Evolutionary conservation across 2,329 filamentous ascomycete species (phyloP).

Genomic region (Zalaria sp.): DNA sequence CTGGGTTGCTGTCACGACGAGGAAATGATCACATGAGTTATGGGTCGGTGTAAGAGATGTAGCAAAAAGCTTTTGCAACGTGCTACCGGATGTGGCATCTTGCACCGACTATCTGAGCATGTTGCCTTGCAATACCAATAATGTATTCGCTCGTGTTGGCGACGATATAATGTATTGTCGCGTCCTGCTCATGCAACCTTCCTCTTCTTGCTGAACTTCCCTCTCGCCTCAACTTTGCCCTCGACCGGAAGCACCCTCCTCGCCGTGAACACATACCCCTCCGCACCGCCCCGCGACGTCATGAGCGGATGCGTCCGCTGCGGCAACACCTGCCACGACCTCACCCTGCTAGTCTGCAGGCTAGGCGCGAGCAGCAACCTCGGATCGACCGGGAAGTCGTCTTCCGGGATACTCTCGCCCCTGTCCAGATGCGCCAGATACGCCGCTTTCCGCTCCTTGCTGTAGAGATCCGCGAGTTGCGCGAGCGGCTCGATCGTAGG

Average conservation of each 20-base stretch:
- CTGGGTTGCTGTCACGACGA: no score
- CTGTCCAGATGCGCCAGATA: constrained; percentile 39
- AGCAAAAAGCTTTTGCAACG: no score
- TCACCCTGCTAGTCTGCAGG: constrained; percentile 66
- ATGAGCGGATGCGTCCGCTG: constrained; percentile 88
- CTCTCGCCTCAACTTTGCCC: constrained; percentile 8
- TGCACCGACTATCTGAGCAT: no score
- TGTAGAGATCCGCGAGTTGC: constrained; percentile 70
- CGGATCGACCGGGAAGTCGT: constrained; percentile 79
- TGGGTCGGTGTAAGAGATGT: no score
- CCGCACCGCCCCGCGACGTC: constrained; percentile 74
- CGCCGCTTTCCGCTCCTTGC: constrained; percentile 61
- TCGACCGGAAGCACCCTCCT: constrained; percentile 59
- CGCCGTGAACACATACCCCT: constrained; percentile 81
- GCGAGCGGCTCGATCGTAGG: constrained; percentile 68
- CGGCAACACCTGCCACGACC: constrained; percentile 82
- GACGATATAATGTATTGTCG: no score
- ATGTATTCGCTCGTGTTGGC: no score
- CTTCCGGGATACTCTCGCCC: constrained; percentile 19
- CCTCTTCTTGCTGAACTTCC: constrained; percentile 8
- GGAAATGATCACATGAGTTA: no score
- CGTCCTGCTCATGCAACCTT: constrained; percentile 2
- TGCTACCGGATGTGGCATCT: no score
- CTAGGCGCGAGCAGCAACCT: constrained; percentile 65
- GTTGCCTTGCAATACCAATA: no score